A percentile compares a stretch with the other conserved stretches of the same genome.
These are phyloP conservation scores for Diddensiella transvaalensis DNA, from an alignment of 805 yeast species.

Conservation along the genomic window DNA sequence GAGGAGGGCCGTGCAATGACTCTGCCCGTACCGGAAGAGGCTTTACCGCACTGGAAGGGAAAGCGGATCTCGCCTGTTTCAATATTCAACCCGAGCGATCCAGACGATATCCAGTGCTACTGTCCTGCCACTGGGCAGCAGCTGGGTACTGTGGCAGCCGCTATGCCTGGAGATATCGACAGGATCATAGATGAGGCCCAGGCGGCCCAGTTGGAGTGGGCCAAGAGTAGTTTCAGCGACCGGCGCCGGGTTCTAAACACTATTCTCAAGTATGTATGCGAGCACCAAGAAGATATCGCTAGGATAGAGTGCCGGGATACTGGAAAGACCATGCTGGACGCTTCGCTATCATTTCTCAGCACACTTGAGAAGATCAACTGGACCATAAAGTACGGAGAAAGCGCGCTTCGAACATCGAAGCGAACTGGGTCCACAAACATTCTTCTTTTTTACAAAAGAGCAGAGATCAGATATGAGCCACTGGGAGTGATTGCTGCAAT, in stretches of 20 bases:
- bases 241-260: constrained; percentile 71
- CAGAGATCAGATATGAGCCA: constrained; percentile 92
- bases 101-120: constrained; percentile 69
- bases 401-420: constrained; percentile 60
- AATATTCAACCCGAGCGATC: constrained; percentile 56
- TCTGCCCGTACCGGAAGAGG: constrained; percentile 66
- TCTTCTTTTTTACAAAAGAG: constrained; percentile 84
- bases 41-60: constrained; percentile 90
- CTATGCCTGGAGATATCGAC: constrained; percentile 70
- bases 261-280: constrained; percentile 64
- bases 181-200: constrained; percentile 49
- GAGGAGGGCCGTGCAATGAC: constrained; percentile 17
- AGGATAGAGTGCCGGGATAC: constrained; percentile 94
- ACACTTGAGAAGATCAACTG: constrained; percentile 90
- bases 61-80: constrained; percentile 65
- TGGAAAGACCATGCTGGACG: constrained; percentile 94
- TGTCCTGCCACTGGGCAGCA: constrained; percentile 97
- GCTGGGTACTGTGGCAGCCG: constrained; percentile 67
- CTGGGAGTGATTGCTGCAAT: constrained; percentile 84
- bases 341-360: constrained; percentile 84
- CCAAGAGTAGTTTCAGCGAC: constrained; percentile 53
- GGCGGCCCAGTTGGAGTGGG: constrained; percentile 53
- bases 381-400: constrained; percentile 81
- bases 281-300: constrained; percentile 82
- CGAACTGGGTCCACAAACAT: constrained; percentile 87